phyloP scores from a whole-genome alignment of 352 stramenopile species.

The Globisporangium barbulae region DNA sequence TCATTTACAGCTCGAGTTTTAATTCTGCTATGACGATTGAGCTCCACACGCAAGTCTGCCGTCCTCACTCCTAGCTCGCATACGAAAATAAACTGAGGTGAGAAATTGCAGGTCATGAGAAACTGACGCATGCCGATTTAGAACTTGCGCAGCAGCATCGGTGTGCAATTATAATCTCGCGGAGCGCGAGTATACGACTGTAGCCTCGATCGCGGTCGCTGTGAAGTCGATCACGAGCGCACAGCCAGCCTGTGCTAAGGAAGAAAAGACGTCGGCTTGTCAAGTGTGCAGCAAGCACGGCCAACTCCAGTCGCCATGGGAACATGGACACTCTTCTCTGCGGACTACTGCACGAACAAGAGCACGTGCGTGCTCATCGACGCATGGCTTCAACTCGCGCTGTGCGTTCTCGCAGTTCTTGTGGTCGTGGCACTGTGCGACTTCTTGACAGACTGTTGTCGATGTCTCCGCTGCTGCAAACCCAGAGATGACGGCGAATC shows the following conservation, averaged over 20 bases:
- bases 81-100: background rate
- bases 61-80: background rate
- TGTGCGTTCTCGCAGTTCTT: constrained; percentile 29
- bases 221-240: background rate
- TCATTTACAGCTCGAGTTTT: background rate
- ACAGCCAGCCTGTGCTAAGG: background rate
- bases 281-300: background rate
- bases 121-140: background rate
- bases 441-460: constrained; percentile 20
- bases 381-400: constrained; percentile 49
- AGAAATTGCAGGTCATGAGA: background rate
- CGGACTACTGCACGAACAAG: constrained; percentile 35
- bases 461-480: constrained; percentile 15
- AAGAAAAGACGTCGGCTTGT: background rate
- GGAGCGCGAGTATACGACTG: background rate
- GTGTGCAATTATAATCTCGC: background rate
- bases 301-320: constrained; percentile 29
- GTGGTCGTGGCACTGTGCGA: constrained; percentile 25
- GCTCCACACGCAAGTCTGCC: background rate
- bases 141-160: background rate
- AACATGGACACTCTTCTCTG: constrained; percentile 53
- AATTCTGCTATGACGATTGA: background rate
- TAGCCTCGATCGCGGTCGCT: background rate
- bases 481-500: background rate
- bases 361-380: constrained; percentile 67